Evolutionary conservation across 2,329 filamentous ascomycete genomes (phyloP).

Genomic region (Colletotrichum endophyticum): DNA sequence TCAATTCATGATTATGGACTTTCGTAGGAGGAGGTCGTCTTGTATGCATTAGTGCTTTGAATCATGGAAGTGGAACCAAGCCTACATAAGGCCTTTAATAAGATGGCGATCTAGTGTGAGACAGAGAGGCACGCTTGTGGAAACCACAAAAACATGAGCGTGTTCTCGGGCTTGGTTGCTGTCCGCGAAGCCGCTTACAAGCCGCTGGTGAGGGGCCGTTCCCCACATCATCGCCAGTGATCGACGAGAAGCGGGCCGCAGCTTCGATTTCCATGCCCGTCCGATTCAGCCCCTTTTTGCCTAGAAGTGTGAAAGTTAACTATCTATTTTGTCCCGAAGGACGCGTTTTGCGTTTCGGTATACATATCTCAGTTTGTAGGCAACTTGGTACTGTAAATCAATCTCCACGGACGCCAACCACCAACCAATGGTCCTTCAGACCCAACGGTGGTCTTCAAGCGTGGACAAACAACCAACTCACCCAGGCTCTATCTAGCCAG

Average conservation of each 20-base stretch:
- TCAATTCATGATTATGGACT: not conserved
- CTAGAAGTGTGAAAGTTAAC: not conserved
- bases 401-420: not conserved
- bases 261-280: not conserved
- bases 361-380: not conserved
- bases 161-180: not conserved
- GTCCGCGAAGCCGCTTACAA: not conserved
- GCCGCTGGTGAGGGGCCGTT: not conserved
- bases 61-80: too few species aligned
- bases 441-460: not conserved
- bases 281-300: not conserved
- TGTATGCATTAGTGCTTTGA: too few species aligned
- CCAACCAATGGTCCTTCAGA: too few species aligned
- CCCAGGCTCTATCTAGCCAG: not conserved
- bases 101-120: too few species aligned
- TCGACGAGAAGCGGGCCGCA: not conserved
- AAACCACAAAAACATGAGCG: too few species aligned
- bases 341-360: not conserved
- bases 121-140: too few species aligned
- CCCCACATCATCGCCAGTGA: not conserved
- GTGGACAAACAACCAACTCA: not conserved
- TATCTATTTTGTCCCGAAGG: too few species aligned
- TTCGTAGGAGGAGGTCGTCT: too few species aligned
- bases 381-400: not conserved
- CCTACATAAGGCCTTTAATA: too few species aligned